These are phyloP conservation scores for Jackrogersella minutella DNA, from an alignment of 495 filamentous ascomycete genomes.

Conservation along the genomic window DNA sequence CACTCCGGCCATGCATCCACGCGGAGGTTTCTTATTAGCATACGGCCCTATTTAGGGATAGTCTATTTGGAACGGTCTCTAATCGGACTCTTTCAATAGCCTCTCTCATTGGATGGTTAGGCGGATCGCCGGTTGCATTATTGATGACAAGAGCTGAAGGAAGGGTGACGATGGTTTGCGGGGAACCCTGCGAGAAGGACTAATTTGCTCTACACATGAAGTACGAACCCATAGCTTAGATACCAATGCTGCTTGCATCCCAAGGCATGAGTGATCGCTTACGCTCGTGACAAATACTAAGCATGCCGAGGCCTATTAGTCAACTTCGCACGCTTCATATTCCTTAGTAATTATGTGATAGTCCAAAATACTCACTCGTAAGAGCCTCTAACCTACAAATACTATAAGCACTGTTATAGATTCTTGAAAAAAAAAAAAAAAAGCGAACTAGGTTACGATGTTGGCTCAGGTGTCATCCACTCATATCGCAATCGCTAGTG, in stretches of 20 bases:
- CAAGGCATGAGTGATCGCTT: constrained; percentile 22
- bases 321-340: background rate
- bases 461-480: constrained; percentile 19
- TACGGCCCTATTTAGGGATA: too few species aligned
- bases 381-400: background rate
- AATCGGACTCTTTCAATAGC: too few species aligned
- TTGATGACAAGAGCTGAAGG: too few species aligned
- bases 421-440: background rate
- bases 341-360: background rate
- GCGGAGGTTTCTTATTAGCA: too few species aligned
- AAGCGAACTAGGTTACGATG: constrained; percentile 7
- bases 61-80: too few species aligned
- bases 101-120: too few species aligned
- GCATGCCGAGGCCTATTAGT: background rate
- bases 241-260: background rate
- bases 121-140: too few species aligned
- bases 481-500: constrained; percentile 4
- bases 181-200: constrained; percentile 7
- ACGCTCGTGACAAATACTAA: constrained; percentile 8
- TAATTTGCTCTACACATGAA: background rate
- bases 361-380: background rate
- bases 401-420: background rate
- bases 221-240: background rate
- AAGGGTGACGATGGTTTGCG: constrained; percentile 8
- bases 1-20: too few species aligned